Base-by-base conservation (phyloP, 306 rosid species). In the Calophaca sinica region DNA sequence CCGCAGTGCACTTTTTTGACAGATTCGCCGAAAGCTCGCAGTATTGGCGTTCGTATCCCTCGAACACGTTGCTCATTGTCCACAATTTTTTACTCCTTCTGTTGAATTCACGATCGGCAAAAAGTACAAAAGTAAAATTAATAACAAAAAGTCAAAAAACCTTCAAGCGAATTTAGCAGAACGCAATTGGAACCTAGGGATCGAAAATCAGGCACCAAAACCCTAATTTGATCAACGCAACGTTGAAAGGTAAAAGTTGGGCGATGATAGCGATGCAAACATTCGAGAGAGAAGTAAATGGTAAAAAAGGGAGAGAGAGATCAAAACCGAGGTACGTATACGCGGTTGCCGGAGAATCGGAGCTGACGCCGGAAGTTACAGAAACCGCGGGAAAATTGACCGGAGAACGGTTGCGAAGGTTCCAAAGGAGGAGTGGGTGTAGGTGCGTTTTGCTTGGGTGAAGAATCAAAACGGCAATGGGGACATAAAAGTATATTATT, bases 41-140 rank as follows among this genome's bases (percentile, higher is more conserved):
- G 86, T 90, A 93, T 26, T 86, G 90, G 72, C 96, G 98, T 75
- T 93, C 98, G 81, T 87, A 93, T 15, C 96, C 89, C 74, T 90
- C 96, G 62, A 93, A 93, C 35, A 88, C 91, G 81, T 82, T 87
- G 77, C 93, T 90, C 98, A 93, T 93, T 73, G 73, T 89, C 68
- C 79, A 51, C 33, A 42, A 66, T 64, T 58, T 73, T 73, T 45
- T 48, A 71, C 33, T 3, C 72, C 52, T 80, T 74, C 73, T 77
- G 81, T 33, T 62, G 66, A 70, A 71, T 73, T 68, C 78, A 67
- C 51, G 44, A 81, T 81, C 81, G 66, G 58, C 78, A 28, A 61
- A 55, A 29, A 11, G 52, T n/a, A 13, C 3, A 28, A n/a, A 51
- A 3, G 1, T 9, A 12, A 11, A 1, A 12, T 26, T 1, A 33